Evolutionary conservation across 495 filamentous ascomycete species (phyloP).

Genomic region (Penicillium chermesinum): DNA sequence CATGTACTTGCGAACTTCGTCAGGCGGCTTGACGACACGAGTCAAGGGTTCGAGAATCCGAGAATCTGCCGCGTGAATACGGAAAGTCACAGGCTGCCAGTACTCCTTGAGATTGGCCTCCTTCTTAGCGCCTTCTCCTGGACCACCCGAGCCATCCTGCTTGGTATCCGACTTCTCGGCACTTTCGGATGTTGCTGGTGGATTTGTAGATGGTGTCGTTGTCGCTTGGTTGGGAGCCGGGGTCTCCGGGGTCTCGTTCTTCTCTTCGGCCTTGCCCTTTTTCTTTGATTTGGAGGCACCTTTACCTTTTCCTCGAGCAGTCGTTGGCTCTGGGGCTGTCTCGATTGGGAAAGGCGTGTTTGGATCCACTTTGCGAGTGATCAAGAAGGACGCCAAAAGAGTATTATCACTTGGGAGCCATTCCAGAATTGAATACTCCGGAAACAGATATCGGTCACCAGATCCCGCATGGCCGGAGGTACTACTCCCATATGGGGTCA

Average conservation of each 20-base stretch:
- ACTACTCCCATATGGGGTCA: conserved; percentile 44
- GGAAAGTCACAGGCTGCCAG: conserved; percentile 86
- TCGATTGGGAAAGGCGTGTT: conserved; percentile 39
- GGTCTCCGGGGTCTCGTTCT: conserved; percentile 14
- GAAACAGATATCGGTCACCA: conserved; percentile 86
- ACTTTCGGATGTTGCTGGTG: conserved; percentile 14
- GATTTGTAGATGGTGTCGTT: conserved; percentile 9
- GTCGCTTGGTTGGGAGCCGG: conserved; percentile 7
- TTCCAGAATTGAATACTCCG: conserved; percentile 80
- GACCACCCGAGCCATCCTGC: conserved; percentile 2
- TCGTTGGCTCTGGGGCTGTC: conserved; percentile 22
- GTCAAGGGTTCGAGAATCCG: conserved; percentile 67
- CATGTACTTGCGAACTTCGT: conserved; percentile 79
- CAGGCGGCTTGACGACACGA: conserved; percentile 69
- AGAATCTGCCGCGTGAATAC: conserved; percentile 58
- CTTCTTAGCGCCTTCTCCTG: conserved; percentile 3
- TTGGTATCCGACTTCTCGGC: conserved; percentile 8
- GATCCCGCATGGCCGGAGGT: conserved; percentile 59
- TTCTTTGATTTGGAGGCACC: conserved; percentile 37
- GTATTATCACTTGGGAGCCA: conserved; percentile 46
- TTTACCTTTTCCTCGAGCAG: conserved; percentile 29
- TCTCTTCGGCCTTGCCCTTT: conserved; percentile 27
- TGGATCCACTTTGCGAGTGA: conserved; percentile 45
- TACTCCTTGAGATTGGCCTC: conserved; percentile 56
- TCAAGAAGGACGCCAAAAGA: conserved; percentile 49